A percentile compares a stretch with the other conserved stretches of the same genome.
These are phyloP conservation scores for Leccinum incarnatum DNA, from an alignment of 768 basidiomycete genomes.

Conservation along the genomic window DNA sequence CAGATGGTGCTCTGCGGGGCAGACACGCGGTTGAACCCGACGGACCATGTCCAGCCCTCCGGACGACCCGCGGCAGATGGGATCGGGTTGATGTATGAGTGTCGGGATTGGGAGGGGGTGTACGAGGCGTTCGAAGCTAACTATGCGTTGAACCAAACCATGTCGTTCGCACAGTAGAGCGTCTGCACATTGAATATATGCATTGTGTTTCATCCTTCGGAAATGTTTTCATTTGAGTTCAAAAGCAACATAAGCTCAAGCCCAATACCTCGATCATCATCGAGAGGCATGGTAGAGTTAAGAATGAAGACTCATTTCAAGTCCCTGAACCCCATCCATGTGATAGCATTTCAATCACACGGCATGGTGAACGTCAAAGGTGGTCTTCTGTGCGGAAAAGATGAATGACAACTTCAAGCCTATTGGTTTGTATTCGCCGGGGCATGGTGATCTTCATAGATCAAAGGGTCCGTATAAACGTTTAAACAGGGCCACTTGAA, in stretches of 20 bases:
- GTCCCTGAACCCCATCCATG: too few species aligned
- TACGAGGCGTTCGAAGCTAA: conserved; percentile 23
- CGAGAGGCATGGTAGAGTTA: too few species aligned
- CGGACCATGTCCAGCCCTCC: conserved; percentile 9
- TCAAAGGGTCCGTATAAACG: not conserved
- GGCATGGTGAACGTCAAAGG: not conserved
- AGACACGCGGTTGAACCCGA: conserved; percentile 32
- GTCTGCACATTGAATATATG: not conserved
- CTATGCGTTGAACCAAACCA: conserved; percentile 18
- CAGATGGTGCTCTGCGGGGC: conserved; percentile 38
- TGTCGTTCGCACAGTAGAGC: conserved; percentile 9
- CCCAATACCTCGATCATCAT: too few species aligned
- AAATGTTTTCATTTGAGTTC: not conserved
- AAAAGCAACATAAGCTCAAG: not conserved
- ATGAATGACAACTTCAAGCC: not conserved
- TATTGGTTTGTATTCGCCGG: not conserved
- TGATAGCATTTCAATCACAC: not conserved
- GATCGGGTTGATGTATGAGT: conserved; percentile 21
- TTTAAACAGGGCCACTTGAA: too few species aligned
- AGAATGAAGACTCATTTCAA: too few species aligned
- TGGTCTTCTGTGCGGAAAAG: not conserved
- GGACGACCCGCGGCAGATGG: conserved; percentile 19
- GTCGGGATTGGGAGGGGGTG: conserved; percentile 22
- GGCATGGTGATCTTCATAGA: not conserved
- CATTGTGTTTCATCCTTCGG: not conserved